These are phyloP conservation scores for Globisporangium paroecandrum DNA, from an alignment of 352 stramenopile genomes.

Conservation along the genomic window DNA sequence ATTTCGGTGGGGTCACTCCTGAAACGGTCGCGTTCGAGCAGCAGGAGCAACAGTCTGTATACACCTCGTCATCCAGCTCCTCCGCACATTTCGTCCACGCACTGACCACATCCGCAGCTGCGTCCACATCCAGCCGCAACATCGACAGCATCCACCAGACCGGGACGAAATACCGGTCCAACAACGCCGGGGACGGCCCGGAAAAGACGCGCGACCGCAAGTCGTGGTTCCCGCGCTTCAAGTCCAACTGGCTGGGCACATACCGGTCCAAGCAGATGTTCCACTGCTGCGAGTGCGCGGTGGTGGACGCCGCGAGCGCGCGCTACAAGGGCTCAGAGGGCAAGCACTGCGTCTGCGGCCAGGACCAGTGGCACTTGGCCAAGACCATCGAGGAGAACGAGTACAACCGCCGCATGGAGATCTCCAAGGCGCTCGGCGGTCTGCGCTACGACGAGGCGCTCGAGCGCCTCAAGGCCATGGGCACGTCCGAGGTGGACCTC, in stretches of 20 bases:
- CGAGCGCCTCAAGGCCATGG: slow-evolving; percentile 54
- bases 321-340: slow-evolving; percentile 79
- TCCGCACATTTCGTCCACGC: neutral
- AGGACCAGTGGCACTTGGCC: slow-evolving; percentile 81
- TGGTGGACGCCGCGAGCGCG: slow-evolving; percentile 34
- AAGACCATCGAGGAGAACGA: slow-evolving; percentile 79
- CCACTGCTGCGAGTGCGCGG: slow-evolving; percentile 76
- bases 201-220: slow-evolving; percentile 87
- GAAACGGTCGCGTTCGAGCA: neutral
- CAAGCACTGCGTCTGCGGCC: slow-evolving; percentile 77
- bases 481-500: slow-evolving; percentile 57
- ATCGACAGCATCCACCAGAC: slow-evolving; percentile 52
- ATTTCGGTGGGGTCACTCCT: slow-evolving; percentile 7
- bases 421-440: slow-evolving; percentile 74
- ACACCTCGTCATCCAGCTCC: neutral
- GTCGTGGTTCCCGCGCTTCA: slow-evolving; percentile 86
- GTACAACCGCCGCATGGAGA: slow-evolving; percentile 83
- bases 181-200: slow-evolving; percentile 69
- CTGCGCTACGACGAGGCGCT: slow-evolving; percentile 83
- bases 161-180: slow-evolving; percentile 61
- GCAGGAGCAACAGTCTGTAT: neutral
- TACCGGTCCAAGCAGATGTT: slow-evolving; percentile 88
- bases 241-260: slow-evolving; percentile 84
- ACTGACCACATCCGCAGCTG: neutral
- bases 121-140: neutral